Evolutionary conservation across 2,329 filamentous ascomycete genomes (phyloP).

Genomic region (Tolypocladium ophioglossoides): DNA sequence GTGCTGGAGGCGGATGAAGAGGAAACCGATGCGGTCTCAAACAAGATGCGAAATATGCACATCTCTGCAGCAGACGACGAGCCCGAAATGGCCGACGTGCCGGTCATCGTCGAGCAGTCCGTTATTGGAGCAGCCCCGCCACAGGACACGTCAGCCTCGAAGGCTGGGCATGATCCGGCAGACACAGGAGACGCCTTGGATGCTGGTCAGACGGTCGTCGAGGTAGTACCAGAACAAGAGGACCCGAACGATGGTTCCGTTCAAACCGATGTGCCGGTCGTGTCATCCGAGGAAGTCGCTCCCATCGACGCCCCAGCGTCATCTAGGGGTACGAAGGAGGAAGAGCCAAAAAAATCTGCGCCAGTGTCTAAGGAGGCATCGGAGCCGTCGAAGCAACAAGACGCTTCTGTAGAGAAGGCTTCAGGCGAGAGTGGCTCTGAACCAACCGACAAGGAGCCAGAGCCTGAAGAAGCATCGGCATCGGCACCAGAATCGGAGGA

Average conservation of each 20-base stretch:
- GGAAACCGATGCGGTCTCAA: conserved; percentile 37
- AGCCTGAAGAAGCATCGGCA: neutral
- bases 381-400: neutral
- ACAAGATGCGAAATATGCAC: conserved; percentile 34
- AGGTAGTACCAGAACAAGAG: conserved; percentile 2
- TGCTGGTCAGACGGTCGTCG: conserved; percentile 2
- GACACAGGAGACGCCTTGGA: neutral
- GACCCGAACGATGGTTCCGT: neutral
- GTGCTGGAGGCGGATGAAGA: conserved; percentile 80
- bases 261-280: neutral
- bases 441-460: neutral
- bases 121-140: conserved; percentile 9
- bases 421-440: neutral
- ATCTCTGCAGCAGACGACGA: conserved; percentile 45
- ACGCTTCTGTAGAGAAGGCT: neutral
- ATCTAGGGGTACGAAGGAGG: neutral
- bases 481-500: neutral
- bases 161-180: conserved; percentile 4
- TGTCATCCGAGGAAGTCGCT: neutral
- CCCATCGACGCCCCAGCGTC: neutral
- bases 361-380: neutral
- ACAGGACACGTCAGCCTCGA: conserved; percentile 2
- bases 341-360: neutral
- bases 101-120: conserved; percentile 29
- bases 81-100: conserved; percentile 27